phyloP scores from a whole-genome alignment of 75 land plant species.

The Picea glauca region DNA sequence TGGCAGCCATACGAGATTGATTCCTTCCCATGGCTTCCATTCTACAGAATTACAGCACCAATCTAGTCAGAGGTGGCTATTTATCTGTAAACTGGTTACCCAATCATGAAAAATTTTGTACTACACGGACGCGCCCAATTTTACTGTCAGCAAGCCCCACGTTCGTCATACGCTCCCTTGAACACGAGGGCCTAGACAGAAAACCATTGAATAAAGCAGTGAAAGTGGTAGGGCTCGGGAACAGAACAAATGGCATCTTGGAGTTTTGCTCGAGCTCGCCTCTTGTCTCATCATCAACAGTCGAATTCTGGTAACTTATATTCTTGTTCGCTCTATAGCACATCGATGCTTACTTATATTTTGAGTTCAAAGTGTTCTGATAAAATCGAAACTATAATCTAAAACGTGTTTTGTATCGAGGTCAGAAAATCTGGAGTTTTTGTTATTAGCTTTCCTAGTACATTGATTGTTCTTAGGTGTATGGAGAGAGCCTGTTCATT shows the following conservation, averaged over 20 bases:
- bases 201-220: slow-evolving; percentile 11
- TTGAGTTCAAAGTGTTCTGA: background rate
- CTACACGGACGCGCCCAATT: background rate
- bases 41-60: background rate
- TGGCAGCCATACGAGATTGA: background rate
- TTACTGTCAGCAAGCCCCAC: background rate
- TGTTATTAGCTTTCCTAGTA: background rate
- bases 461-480: background rate
- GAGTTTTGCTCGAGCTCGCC: slow-evolving; percentile 44
- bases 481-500: background rate
- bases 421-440: background rate
- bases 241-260: slow-evolving; percentile 44
- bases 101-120: background rate
- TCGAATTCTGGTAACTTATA: slow-evolving; percentile 44
- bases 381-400: too few species aligned
- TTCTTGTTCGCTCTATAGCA: background rate
- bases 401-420: background rate
- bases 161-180: background rate
- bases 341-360: background rate
- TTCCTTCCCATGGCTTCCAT: background rate
- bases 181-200: background rate
- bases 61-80: background rate
- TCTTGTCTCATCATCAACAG: slow-evolving; percentile 15
- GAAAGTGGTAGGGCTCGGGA: slow-evolving; percentile 59
- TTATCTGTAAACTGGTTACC: background rate